phyloP scores from a whole-genome alignment of 441 rosid genomes.

The Eruca vesicaria region DNA sequence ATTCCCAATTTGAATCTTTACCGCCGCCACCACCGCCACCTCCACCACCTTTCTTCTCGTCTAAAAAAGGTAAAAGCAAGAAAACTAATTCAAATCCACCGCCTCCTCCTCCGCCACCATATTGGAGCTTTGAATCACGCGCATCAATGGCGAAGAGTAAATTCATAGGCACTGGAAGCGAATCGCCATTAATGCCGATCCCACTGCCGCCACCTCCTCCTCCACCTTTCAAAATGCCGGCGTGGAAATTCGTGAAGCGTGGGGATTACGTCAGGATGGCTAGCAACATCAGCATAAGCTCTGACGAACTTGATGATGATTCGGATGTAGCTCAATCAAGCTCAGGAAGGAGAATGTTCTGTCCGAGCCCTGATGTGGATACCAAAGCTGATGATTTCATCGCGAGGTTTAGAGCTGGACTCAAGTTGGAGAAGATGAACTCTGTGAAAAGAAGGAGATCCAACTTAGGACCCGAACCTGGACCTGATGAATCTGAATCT shows the following conservation, averaged over 20 bases:
- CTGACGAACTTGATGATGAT: constrained; percentile 34
- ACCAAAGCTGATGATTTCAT: constrained; percentile 83
- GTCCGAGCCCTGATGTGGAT: constrained; percentile 89
- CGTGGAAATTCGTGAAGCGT: constrained; percentile 51
- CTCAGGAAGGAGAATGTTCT: constrained; percentile 36
- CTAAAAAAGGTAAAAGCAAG: constrained; percentile 54
- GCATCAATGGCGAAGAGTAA: constrained; percentile 28
- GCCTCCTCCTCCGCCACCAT: constrained; percentile 42
- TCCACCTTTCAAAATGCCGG: constrained; percentile 64
- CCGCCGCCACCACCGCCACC: constrained; percentile 49
- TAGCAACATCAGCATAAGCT: constrained; percentile 43
- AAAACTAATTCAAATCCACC: constrained; percentile 33
- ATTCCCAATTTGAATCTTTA: constrained; percentile 31
- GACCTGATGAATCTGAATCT: constrained; percentile 6
- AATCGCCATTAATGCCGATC: constrained; percentile 49
- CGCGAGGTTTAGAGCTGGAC: constrained; percentile 74
- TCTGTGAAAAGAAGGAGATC: constrained; percentile 54
- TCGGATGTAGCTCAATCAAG: constrained; percentile 14
- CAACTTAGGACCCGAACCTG: constrained; percentile 56
- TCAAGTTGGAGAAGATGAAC: constrained; percentile 71
- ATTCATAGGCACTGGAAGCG: no score
- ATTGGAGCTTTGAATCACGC: constrained; percentile 14
- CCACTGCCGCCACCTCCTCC: constrained; percentile 76
- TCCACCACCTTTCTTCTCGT: constrained; percentile 56
- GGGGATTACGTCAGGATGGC: constrained; percentile 68